Evolutionary conservation across 2,329 filamentous ascomycete species (phyloP), one percentile per base, ranked within the genome.

Genomic region (Bipolaris victoriae): DNA sequence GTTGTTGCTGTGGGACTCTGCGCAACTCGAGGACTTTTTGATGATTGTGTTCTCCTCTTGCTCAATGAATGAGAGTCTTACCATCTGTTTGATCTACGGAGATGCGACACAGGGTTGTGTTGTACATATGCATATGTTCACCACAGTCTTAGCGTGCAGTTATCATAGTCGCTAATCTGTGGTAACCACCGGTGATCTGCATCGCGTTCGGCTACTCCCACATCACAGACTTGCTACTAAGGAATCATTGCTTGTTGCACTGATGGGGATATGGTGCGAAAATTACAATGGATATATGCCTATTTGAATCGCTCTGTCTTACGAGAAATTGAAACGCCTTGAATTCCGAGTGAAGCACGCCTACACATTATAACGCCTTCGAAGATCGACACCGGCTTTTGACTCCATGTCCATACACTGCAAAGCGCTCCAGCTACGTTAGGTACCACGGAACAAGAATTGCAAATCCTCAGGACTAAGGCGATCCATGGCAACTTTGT

Each of bases 401-500:
- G 36, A 52, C 33, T 43, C 22, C 18, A 7, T 31, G 10, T n/a
- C 46, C 54, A 43, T 44, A 31, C 7, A 44, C n/a, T 3, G 24
- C 7, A 15, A 15, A 40, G 51, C 47, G 35, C 49, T 37, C 13
- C 16, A n/a, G 36, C 37, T 18, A 26, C 5, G 49, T 69, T 76
- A 88, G 47, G 80, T 83, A 48, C 92, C 93, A 35, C 93, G 86
- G 84, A 99, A 99, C 64, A 99, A 81, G 78, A 99, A 99, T 77
- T 97, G 91, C 84, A 99, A 90, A 73, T 99, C 95, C 75, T 94
- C 90, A 0, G 91, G 88, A 13, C 88, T 96, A 60, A 99, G 81
- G 54, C 92, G 94, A 74, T 98, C 92, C 86, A 98, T 91, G 0
- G 94, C 92, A 44, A 90, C 84, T 67, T 95, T 89, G 73, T 98